phyloP scores from a whole-genome alignment of 305 asterid species.

The Striga hermonthica region DNA sequence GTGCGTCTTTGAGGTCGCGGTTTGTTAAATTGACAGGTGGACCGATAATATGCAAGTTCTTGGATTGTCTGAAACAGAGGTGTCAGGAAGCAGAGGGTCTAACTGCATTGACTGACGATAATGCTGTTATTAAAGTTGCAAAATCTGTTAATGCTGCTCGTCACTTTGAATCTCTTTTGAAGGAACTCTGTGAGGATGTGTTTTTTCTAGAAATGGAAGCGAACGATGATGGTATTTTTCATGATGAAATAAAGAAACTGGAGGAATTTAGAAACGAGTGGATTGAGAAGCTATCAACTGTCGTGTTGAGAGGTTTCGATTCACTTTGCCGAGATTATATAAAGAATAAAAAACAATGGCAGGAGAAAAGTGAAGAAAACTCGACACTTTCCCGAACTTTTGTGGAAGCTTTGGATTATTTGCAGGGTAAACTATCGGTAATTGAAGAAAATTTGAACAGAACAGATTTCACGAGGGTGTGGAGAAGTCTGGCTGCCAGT shows the following conservation, averaged over 20 bases:
- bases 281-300: slow-evolving; percentile 82
- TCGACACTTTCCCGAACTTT: slow-evolving; percentile 56
- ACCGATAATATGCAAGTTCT: slow-evolving; percentile 54
- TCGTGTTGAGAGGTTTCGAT: slow-evolving; percentile 78
- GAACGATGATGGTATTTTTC: slow-evolving; percentile 40
- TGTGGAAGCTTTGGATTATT: slow-evolving; percentile 70
- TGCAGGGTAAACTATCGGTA: slow-evolving; percentile 62
- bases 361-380: slow-evolving; percentile 66
- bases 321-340: slow-evolving; percentile 71
- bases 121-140: slow-evolving; percentile 71
- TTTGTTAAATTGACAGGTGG: slow-evolving; percentile 55
- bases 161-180: slow-evolving; percentile 47
- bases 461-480: slow-evolving; percentile 61
- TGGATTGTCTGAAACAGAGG: slow-evolving; percentile 59
- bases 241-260: slow-evolving; percentile 53
- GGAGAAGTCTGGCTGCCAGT: slow-evolving; percentile 81
- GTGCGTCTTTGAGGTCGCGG: slow-evolving; percentile 61
- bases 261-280: slow-evolving; percentile 68
- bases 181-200: slow-evolving; percentile 77
- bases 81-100: slow-evolving; percentile 97
- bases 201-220: slow-evolving; percentile 82
- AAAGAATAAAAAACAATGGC: slow-evolving; percentile 90
- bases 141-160: slow-evolving; percentile 67
- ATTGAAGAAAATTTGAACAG: slow-evolving; percentile 61
- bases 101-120: slow-evolving; percentile 80